Evolutionary conservation across 2,329 filamentous ascomycete genomes (phyloP).

Genomic region (Sporothrix mexicana): DNA sequence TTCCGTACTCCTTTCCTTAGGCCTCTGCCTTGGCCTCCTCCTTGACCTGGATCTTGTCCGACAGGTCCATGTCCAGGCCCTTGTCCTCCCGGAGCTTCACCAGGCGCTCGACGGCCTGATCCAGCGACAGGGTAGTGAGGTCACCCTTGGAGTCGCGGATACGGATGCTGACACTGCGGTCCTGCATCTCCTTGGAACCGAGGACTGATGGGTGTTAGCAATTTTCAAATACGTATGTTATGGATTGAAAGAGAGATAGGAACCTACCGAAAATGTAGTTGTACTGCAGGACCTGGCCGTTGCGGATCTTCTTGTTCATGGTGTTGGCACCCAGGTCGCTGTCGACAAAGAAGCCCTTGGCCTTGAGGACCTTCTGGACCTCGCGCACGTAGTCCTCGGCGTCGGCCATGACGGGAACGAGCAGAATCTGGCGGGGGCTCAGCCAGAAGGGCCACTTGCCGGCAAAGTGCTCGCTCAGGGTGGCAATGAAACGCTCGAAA

Average conservation of each 20-base stretch:
- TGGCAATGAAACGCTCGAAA: constrained; percentile 68
- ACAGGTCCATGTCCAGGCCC: constrained; percentile 35
- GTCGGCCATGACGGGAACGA: constrained; percentile 77
- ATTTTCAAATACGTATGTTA: neutral
- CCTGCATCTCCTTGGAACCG: constrained; percentile 40
- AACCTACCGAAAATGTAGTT: constrained; percentile 77
- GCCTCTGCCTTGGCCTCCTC: neutral
- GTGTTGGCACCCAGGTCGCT: constrained; percentile 77
- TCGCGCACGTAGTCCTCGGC: constrained; percentile 77
- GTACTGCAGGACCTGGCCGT: constrained; percentile 78
- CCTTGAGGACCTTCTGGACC: constrained; percentile 71
- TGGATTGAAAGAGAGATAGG: neutral
- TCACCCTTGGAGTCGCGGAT: constrained; percentile 40
- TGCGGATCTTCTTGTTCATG: constrained; percentile 88
- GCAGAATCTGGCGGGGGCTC: constrained; percentile 78
- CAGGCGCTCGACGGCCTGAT: constrained; percentile 36
- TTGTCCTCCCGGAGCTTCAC: constrained; percentile 34
- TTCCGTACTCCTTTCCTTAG: neutral
- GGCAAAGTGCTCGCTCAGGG: constrained; percentile 82
- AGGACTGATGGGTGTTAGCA: constrained; percentile 35
- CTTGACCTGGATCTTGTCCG: constrained; percentile 22
- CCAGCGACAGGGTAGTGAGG: constrained; percentile 37
- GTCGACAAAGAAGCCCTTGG: constrained; percentile 72
- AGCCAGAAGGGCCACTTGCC: constrained; percentile 93
- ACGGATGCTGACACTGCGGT: constrained; percentile 41